Percentiles rank a stretch among this genome's conserved stretches.
phyloP scores from a whole-genome alignment of 179 eudicot species.

The Beta macrorhiza region DNA sequence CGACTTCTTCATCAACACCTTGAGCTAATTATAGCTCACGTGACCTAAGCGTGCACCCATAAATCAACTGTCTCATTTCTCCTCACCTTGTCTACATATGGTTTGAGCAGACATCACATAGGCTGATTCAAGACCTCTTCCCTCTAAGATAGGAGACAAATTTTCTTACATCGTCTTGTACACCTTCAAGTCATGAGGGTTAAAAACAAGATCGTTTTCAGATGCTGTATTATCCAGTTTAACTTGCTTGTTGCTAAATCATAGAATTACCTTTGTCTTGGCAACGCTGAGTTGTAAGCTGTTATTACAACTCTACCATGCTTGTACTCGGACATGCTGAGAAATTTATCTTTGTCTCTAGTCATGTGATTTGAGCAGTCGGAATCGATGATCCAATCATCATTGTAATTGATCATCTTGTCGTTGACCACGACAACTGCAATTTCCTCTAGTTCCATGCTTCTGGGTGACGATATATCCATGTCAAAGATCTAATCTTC shows the following conservation, averaged over 20 bases:
- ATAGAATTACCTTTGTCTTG: neutral
- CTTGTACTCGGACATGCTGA: neutral
- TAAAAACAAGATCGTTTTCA: neutral
- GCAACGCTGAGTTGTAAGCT: conserved; percentile 7
- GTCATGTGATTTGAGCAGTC: conserved; percentile 24
- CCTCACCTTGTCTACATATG: conserved; percentile 20
- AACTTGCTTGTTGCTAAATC: conserved; percentile 9
- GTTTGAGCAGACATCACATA: conserved; percentile 11
- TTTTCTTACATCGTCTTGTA: neutral
- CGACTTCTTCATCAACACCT: conserved; percentile 8
- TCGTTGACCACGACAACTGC: neutral
- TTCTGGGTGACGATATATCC: neutral
- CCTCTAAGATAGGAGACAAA: conserved; percentile 1
- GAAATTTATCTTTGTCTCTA: conserved; percentile 1
- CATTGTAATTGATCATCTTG: conserved; percentile 10
- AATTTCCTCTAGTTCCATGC: neutral
- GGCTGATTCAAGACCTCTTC: neutral
- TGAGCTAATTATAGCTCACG: conserved; percentile 3
- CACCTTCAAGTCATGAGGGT: conserved; percentile 3
- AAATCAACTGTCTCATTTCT: conserved; percentile 15
- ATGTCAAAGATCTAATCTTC: neutral
- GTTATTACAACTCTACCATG: conserved; percentile 13
- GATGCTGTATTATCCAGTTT: neutral
- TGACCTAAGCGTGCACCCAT: conserved; percentile 14
- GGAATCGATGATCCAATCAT: conserved; percentile 4